Conservation (phyloP, 768 basidiomycete genomes). For the Podaxis rugospora region DNA sequence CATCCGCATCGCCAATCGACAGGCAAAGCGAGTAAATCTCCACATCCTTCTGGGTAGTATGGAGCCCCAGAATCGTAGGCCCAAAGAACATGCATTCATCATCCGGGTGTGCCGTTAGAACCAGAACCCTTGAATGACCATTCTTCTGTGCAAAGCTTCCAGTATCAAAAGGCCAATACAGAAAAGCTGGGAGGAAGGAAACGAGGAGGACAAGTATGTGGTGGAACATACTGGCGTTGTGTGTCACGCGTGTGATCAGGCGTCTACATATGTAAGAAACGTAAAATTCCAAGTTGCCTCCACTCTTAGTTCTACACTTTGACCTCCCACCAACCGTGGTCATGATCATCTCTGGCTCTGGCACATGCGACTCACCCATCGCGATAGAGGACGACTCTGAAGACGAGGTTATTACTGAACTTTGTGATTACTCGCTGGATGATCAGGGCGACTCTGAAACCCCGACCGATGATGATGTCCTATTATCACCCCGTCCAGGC, state of each 20-base stretch:
- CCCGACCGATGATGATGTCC: not conserved
- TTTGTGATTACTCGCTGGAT: slow-evolving; percentile 9
- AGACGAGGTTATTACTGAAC: slow-evolving; percentile 31
- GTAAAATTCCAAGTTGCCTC: not conserved
- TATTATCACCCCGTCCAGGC: slow-evolving; percentile 7
- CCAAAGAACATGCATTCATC: slow-evolving; percentile 95
- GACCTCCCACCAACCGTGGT: not conserved
- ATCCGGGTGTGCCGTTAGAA: slow-evolving; percentile 92
- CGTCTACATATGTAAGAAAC: too few relatives aligned
- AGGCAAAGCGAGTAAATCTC: slow-evolving; percentile 62
- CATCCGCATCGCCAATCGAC: slow-evolving; percentile 76
- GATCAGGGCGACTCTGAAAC: not conserved
- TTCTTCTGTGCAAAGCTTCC: slow-evolving; percentile 19
- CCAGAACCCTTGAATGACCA: slow-evolving; percentile 33
- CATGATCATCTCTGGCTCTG: slow-evolving; percentile 22
- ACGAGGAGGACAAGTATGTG: slow-evolving; percentile 18
- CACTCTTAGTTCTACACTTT: not conserved
- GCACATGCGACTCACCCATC: slow-evolving; percentile 32
- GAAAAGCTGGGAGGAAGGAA: slow-evolving; percentile 25
- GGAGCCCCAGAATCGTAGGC: slow-evolving; percentile 68
- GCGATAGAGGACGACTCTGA: slow-evolving; percentile 38
- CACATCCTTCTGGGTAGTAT: not conserved
- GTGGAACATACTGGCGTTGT: not conserved
- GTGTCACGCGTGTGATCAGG: not conserved
- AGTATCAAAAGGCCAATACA: slow-evolving; percentile 26